Evolutionary conservation across 345 rosid genomes (phyloP).

Genomic region (Aquilaria yunnanensis): DNA sequence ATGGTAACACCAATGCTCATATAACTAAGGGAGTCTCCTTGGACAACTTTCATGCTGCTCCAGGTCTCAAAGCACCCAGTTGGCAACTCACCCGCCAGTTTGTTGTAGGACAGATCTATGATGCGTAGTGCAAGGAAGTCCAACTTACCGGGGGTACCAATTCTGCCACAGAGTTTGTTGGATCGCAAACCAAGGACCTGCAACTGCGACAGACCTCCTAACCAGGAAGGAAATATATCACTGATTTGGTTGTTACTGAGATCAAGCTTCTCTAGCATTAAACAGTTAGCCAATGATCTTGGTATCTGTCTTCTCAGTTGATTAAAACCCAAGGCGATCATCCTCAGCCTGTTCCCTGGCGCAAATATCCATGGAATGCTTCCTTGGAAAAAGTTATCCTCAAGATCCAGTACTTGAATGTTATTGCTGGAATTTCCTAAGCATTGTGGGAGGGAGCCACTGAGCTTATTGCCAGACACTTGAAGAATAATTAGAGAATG

Average conservation of each 20-base stretch:
- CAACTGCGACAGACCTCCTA: conserved; percentile 14
- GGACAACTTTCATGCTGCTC: not conserved
- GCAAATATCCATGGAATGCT: not conserved
- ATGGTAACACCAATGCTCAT: not conserved
- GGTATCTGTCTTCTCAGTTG: conserved; percentile 15
- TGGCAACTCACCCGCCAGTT: conserved; percentile 23
- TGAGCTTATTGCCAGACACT: conserved; percentile 19
- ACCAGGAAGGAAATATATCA: conserved; percentile 23
- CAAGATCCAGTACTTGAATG: not conserved
- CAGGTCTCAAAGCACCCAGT: no score
- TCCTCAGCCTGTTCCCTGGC: conserved; percentile 9
- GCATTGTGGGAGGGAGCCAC: conserved; percentile 15
- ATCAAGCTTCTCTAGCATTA: conserved; percentile 18
- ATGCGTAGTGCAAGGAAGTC: conserved; percentile 17
- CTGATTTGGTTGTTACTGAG: conserved; percentile 24
- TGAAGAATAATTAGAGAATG: not conserved
- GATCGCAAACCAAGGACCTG: conserved; percentile 19
- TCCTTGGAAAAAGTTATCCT: conserved; percentile 13
- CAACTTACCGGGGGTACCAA: fast-evolving
- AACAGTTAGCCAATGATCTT: conserved; percentile 15
- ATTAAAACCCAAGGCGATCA: conserved; percentile 5
- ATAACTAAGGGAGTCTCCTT: not conserved
- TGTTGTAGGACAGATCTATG: conserved; percentile 22
- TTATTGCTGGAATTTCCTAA: conserved; percentile 12
- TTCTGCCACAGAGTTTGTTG: conserved; percentile 21